A percentile compares a stretch with the other conserved stretches of the same genome.
phyloP scores from a whole-genome alignment of 345 rosid species.

The Punica granatum region DNA sequence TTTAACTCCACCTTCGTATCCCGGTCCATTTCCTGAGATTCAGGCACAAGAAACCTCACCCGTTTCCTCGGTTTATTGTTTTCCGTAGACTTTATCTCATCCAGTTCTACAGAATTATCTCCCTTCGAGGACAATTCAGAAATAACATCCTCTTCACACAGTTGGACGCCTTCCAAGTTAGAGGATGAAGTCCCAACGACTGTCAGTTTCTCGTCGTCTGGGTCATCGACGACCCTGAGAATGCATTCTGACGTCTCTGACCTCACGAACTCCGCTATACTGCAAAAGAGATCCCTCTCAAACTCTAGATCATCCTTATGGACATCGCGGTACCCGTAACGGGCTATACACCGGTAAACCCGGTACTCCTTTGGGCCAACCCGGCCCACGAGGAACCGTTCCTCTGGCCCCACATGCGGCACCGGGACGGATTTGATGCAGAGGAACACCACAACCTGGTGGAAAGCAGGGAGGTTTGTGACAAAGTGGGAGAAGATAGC shows the following conservation, averaged over 20 bases:
- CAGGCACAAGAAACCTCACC: constrained; percentile 79
- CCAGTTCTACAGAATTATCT: constrained; percentile 15
- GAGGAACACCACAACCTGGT: constrained; percentile 86
- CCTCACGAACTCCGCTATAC: constrained; percentile 73
- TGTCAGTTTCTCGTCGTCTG: constrained; percentile 45
- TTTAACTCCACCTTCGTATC: constrained; percentile 51
- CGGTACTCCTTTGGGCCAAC: constrained; percentile 83
- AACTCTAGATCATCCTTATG: constrained; percentile 84
- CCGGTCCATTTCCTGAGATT: constrained; percentile 33
- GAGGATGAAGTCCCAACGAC: constrained; percentile 74
- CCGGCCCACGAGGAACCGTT: constrained; percentile 81
- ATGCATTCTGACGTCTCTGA: constrained; percentile 38
- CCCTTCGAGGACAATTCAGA: constrained; percentile 15
- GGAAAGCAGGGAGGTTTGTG: constrained; percentile 98
- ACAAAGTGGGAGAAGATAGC: constrained; percentile 97
- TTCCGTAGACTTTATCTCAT: constrained; percentile 19
- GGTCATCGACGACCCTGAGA: constrained; percentile 17
- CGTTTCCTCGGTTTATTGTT: constrained; percentile 30
- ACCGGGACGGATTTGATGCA: constrained; percentile 93
- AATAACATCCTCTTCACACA: constrained; percentile 31
- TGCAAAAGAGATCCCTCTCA: constrained; percentile 76
- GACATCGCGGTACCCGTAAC: constrained; percentile 85
- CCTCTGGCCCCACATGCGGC: constrained; percentile 84
- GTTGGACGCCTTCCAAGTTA: constrained; percentile 39
- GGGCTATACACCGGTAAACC: constrained; percentile 81